Percentiles rank a stretch among this genome's conserved stretches.
These are phyloP conservation scores for Fusarium acutatum DNA, from an alignment of 2,329 filamentous ascomycete species.

Conservation along the genomic window DNA sequence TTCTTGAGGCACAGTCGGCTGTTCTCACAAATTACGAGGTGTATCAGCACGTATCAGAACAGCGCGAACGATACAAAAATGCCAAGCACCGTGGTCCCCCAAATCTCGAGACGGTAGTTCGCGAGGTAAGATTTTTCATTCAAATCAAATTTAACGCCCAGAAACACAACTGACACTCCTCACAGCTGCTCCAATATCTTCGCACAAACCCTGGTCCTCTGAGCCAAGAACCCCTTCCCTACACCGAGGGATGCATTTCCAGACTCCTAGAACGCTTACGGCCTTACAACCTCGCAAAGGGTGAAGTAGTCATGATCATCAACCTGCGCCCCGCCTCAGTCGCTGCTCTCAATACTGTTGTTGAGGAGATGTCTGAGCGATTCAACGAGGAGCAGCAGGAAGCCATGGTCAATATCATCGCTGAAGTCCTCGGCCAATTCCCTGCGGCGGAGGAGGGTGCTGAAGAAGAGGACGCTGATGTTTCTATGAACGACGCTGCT, in stretches of 20 bases:
- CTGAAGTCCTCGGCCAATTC: constrained; percentile 66
- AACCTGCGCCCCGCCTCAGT: constrained; percentile 69
- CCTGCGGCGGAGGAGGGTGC: constrained; percentile 41
- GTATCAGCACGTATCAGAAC: constrained; percentile 69
- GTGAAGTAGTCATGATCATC: constrained; percentile 73
- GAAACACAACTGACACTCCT: background rate
- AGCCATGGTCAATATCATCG: constrained; percentile 65
- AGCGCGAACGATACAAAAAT: constrained; percentile 61
- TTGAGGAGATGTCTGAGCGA: constrained; percentile 71
- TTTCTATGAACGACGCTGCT: constrained; percentile 50
- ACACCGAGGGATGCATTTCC: constrained; percentile 60
- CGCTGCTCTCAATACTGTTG: constrained; percentile 67
- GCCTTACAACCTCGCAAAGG: constrained; percentile 70
- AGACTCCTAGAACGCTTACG: constrained; percentile 64
- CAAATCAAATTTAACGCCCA: background rate
- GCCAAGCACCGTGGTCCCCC: constrained; percentile 61
- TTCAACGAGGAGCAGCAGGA: constrained; percentile 67
- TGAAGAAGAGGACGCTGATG: constrained; percentile 44
- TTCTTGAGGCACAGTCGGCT: constrained; percentile 75
- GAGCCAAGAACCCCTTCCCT: constrained; percentile 62
- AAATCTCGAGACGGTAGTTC: constrained; percentile 69
- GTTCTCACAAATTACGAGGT: constrained; percentile 79
- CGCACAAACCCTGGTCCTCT: constrained; percentile 63
- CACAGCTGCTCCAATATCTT: constrained; percentile 69
- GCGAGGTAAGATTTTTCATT: constrained; percentile 62